Percentiles rank a stretch among this genome's conserved stretches.
phyloP scores from a whole-genome alignment of 768 basidiomycete species.

The Auricularia auricula-judae region DNA sequence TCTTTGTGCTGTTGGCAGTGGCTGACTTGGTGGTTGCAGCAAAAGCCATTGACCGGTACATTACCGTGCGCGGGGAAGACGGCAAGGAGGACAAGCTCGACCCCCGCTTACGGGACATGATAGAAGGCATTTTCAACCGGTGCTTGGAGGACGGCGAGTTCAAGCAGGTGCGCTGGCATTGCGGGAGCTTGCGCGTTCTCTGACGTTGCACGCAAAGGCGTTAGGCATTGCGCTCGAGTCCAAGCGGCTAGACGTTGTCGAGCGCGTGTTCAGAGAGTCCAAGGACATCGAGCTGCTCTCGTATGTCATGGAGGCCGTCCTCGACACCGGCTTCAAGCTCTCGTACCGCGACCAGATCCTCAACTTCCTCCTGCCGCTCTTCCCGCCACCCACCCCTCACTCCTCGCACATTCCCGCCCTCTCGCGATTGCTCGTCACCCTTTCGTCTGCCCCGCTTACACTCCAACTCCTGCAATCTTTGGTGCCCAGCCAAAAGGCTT shows the following conservation, averaged over 20 bases:
- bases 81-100: constrained; percentile 56
- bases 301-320: constrained; percentile 87
- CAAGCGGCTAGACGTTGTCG: constrained; percentile 76
- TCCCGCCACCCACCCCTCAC: constrained; percentile 62
- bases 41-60: constrained; percentile 92
- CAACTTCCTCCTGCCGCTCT: constrained; percentile 72
- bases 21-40: constrained; percentile 35
- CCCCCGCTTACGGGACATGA: constrained; percentile 65
- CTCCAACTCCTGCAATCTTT: constrained; percentile 63
- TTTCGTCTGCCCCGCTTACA: constrained; percentile 72
- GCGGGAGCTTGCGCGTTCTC: constrained; percentile 4
- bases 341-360: constrained; percentile 76
- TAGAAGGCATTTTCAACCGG: constrained; percentile 78
- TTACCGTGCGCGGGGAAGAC: constrained; percentile 54
- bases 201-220: constrained; percentile 38
- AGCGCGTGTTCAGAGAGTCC: constrained; percentile 60
- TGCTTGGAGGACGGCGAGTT: constrained; percentile 85
- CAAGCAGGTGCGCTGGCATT: constrained; percentile 52
- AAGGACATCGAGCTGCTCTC: constrained; percentile 70
- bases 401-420: constrained; percentile 69
- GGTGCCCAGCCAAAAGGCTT: constrained; percentile 54
- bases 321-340: constrained; percentile 82
- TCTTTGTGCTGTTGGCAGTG: background rate
- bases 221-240: constrained; percentile 94
- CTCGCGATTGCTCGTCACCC: constrained; percentile 81